Conservation (phyloP, 352 stramenopile genomes). For the Thraustotheca clavata region DNA sequence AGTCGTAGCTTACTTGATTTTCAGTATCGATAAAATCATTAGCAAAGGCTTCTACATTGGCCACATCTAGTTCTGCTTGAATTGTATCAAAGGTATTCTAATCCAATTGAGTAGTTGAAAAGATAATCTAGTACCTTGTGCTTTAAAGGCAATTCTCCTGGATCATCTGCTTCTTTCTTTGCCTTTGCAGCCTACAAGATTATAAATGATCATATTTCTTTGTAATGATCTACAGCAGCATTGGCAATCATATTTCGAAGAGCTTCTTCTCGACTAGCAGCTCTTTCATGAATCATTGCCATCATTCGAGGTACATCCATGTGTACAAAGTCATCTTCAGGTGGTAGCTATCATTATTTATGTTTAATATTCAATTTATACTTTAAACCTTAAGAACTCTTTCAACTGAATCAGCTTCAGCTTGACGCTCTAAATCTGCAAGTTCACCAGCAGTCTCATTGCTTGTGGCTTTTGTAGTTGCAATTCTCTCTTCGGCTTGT, state of each 20-base stretch:
- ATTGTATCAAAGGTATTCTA: conserved; percentile 44
- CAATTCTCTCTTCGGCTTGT: conserved; percentile 35
- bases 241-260: conserved; percentile 19
- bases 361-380: background rate
- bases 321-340: conserved; percentile 44
- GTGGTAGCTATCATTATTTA: conserved; percentile 41
- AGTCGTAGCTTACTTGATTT: conserved; percentile 24
- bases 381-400: conserved; percentile 30
- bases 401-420: conserved; percentile 42
- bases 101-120: background rate
- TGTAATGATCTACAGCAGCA: conserved; percentile 9
- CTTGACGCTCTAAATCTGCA: conserved; percentile 43
- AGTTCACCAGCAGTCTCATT: conserved; percentile 48
- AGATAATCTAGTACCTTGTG: background rate
- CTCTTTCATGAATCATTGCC: conserved; percentile 39
- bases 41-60: conserved; percentile 32
- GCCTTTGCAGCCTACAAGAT: background rate
- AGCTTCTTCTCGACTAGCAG: conserved; percentile 11
- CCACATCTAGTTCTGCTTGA: conserved; percentile 33
- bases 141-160: background rate
- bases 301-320: conserved; percentile 56
- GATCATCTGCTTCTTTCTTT: background rate
- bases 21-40: conserved; percentile 42
- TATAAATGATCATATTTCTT: background rate
- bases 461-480: conserved; percentile 34